Base-by-base conservation (phyloP, 1,284 basidiomycete genomes). In the Ceratobasidium sp. region DNA sequence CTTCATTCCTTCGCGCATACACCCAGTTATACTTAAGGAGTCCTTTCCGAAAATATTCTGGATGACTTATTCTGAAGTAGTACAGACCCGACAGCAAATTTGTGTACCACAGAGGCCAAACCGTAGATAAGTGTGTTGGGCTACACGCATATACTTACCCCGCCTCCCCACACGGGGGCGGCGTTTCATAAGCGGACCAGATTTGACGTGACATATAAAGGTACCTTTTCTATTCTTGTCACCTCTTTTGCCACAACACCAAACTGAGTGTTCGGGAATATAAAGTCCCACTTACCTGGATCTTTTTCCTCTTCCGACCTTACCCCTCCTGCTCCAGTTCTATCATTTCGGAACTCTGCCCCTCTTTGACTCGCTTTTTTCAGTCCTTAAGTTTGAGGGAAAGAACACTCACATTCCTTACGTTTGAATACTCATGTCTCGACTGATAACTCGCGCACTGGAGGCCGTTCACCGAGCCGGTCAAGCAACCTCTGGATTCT, bases 401-500 rank as follows among this genome's bases (percentile, higher is more conserved):
- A 38, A 40, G 13, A 61, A 10, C 57, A 28, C 54, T 59, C 57
- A 13, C 38, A 42, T n/a, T 62, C 38, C 17, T 40, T 62, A 42
- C 38, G n/a, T n/a, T 9, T 38, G 33, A 33, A 33, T 33, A 33
- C 33, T 33, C 17, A 73, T 73, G 70, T 20, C 20, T 50, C 54
- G 20, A 15, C 38, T 40, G 12, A 12, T 62, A 17, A 12, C 40
- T 59, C 69, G 69, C 46, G 69, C 52, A 15, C 42, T 73, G 15
- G 70, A 59, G 23, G 48, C 62, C 15, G 73, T 46, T 23, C 73
- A 76, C 26, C 26, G 73, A 28, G 33, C 38, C 33, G 73, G 73
- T 13, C 73, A 76, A 28, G 50, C 50, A 50, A 57, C 62, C 13
- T 52, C 33, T 5, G 73, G 73, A 6, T 44, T 50, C n/a, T 81